These are phyloP conservation scores for Coemansia reversa DNA, from an alignment of 192 early-diverging fungal species.

Conservation along the genomic window DNA sequence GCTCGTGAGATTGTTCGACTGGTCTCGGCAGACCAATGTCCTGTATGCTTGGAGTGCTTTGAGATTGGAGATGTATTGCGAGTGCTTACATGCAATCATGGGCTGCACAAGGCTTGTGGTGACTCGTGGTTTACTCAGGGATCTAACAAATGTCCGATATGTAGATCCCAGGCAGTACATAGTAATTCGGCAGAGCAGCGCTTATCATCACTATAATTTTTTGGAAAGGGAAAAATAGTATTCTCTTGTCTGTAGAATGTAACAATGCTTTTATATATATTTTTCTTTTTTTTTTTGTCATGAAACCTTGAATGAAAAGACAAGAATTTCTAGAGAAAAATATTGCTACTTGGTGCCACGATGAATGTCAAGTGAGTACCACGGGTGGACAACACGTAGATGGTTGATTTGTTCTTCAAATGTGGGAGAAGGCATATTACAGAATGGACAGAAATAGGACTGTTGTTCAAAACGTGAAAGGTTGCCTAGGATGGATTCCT, in stretches of 20 bases:
- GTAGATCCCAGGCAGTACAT: conserved; percentile 37
- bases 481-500: conserved; percentile 22
- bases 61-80: conserved; percentile 29
- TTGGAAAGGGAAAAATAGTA: background rate
- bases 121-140: conserved; percentile 53
- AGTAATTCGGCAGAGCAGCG: background rate
- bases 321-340: background rate
- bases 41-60: conserved; percentile 48
- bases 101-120: conserved; percentile 38
- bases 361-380: conserved; percentile 43
- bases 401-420: conserved; percentile 27
- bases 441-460: conserved; percentile 47
- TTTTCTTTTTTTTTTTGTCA: background rate
- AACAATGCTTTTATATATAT: conserved; percentile 6
- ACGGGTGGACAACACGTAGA: conserved; percentile 30
- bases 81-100: conserved; percentile 43
- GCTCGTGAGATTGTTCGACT: conserved; percentile 11
- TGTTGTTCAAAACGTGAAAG: conserved; percentile 24
- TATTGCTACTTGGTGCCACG: conserved; percentile 19
- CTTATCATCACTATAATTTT: background rate
- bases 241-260: background rate
- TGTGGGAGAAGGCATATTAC: conserved; percentile 13
- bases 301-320: background rate
- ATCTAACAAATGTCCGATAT: conserved; percentile 47
- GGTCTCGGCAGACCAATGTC: conserved; percentile 44